Percentiles rank a stretch among this genome's conserved stretches.
These are phyloP conservation scores for Amanita inopinata DNA, from an alignment of 768 basidiomycete genomes.

Conservation along the genomic window DNA sequence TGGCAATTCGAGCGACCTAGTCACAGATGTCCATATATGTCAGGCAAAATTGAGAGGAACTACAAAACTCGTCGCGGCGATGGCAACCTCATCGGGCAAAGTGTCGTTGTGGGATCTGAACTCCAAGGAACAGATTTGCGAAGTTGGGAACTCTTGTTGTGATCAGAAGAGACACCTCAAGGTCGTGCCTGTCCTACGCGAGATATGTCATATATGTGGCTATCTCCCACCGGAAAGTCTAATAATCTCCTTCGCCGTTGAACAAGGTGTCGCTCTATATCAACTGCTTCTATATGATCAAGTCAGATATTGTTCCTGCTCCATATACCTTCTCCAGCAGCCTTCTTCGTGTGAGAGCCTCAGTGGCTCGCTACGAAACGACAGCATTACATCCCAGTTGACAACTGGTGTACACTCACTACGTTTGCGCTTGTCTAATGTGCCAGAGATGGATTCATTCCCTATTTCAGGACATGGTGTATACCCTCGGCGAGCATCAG, in stretches of 20 bases:
- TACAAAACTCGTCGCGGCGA: conserved; percentile 44
- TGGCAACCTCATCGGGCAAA: conserved; percentile 54
- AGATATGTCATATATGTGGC: conserved; percentile 63
- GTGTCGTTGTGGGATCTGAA: conserved; percentile 70
- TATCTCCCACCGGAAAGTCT: conserved; percentile 60
- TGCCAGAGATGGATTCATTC: conserved; percentile 46
- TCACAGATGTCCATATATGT: conserved; percentile 45
- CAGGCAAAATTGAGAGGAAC: conserved; percentile 40
- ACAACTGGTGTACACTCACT: conserved; percentile 28
- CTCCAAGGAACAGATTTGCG: conserved; percentile 51
- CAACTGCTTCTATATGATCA: conserved; percentile 50
- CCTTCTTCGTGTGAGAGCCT: conserved; percentile 32
- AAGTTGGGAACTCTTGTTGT: conserved; percentile 1
- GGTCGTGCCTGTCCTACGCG: conserved; percentile 41
- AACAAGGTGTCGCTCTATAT: conserved; percentile 53
- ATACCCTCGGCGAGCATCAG: conserved; percentile 63
- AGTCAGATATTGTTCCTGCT: conserved; percentile 59
- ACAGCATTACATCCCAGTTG: conserved; percentile 39
- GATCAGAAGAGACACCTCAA: conserved; percentile 30
- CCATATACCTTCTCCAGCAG: conserved; percentile 35
- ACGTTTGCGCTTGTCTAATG: conserved; percentile 33
- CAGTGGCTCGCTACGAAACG: conserved; percentile 51
- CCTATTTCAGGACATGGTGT: conserved; percentile 77
- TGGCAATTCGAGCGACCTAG: conserved; percentile 47
- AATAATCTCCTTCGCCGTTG: conserved; percentile 55